Conservation (phyloP, 257 asterid species). For the Ophiorrhiza pumila region DNA sequence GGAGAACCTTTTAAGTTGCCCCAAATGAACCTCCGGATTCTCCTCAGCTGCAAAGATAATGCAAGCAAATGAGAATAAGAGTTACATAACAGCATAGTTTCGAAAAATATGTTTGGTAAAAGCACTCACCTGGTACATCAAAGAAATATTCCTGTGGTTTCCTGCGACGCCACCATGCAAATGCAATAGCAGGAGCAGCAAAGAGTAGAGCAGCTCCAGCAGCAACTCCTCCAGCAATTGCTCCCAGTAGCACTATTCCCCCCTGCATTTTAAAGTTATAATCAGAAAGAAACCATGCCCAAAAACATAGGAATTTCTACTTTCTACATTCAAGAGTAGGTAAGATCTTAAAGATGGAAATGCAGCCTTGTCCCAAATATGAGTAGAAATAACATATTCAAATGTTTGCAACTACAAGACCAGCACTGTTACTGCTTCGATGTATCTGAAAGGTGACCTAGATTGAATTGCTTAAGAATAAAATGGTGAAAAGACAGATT, state of each 20-base stretch:
- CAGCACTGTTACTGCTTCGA: background rate
- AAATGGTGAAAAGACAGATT: background rate
- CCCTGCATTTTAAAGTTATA: slow-evolving; percentile 25
- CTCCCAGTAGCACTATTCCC: slow-evolving; percentile 51
- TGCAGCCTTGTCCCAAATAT: background rate
- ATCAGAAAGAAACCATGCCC: background rate
- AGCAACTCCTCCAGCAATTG: slow-evolving; percentile 58
- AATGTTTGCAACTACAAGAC: background rate
- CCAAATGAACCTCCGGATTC: slow-evolving; percentile 55
- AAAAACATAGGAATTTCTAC: background rate
- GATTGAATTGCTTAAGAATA: background rate
- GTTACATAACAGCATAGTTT: background rate
- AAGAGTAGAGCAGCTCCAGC: slow-evolving; percentile 59
- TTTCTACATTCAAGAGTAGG: background rate
- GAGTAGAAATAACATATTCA: background rate
- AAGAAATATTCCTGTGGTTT: slow-evolving; percentile 49
- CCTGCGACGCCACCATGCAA: slow-evolving; percentile 62
- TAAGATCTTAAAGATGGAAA: background rate
- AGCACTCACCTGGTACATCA: slow-evolving; percentile 47
- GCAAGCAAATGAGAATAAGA: slow-evolving; percentile 3
- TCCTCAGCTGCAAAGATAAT: slow-evolving; percentile 43
- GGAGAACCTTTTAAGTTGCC: slow-evolving; percentile 51
- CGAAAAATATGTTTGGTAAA: background rate
- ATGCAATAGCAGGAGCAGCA: slow-evolving; percentile 52
- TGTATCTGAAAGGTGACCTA: background rate